These are phyloP conservation scores for Acer saccharum DNA, from an alignment of 345 rosid species.

Conservation along the genomic window DNA sequence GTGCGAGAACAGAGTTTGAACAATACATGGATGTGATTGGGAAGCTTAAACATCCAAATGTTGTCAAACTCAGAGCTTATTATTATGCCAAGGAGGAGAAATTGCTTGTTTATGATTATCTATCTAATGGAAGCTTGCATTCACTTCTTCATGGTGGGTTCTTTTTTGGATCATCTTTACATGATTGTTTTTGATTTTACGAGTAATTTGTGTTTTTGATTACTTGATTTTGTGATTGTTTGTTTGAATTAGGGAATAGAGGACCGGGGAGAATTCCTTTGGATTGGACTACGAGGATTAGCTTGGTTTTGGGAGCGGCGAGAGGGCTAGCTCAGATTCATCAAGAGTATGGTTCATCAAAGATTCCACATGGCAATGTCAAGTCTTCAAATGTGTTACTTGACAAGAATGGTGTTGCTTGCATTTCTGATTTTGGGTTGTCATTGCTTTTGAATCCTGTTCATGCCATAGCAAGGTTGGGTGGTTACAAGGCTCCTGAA, in stretches of 20 bases:
- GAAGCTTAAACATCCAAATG: constrained; percentile 70
- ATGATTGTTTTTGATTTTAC: no score
- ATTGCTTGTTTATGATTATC: constrained; percentile 88
- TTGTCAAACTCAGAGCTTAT: constrained; percentile 78
- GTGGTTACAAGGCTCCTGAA: constrained; percentile 97
- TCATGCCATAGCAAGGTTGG: constrained; percentile 81
- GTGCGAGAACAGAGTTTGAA: constrained; percentile 86
- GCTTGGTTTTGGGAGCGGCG: constrained; percentile 86
- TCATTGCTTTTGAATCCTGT: constrained; percentile 81
- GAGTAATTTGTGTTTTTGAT: background rate
- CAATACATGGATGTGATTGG: constrained; percentile 94
- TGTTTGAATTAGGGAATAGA: constrained; percentile 52
- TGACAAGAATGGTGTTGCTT: constrained; percentile 85
- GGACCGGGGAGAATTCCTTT: constrained; percentile 91
- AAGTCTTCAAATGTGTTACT: constrained; percentile 81
- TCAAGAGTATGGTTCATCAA: constrained; percentile 58
- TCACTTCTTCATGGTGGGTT: constrained; percentile 82
- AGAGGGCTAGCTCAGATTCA: constrained; percentile 85
- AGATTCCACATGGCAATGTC: constrained; percentile 86
- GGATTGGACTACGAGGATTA: constrained; percentile 97
- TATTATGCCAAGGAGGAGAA: constrained; percentile 95
- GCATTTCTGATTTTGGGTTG: constrained; percentile 86
- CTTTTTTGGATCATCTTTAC: background rate
- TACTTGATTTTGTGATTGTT: background rate
- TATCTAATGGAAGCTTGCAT: constrained; percentile 83